These are phyloP conservation scores for Straminergon stramineum DNA, from an alignment of 225 moss, liverwort and hornwort genomes.

Conservation along the genomic window DNA sequence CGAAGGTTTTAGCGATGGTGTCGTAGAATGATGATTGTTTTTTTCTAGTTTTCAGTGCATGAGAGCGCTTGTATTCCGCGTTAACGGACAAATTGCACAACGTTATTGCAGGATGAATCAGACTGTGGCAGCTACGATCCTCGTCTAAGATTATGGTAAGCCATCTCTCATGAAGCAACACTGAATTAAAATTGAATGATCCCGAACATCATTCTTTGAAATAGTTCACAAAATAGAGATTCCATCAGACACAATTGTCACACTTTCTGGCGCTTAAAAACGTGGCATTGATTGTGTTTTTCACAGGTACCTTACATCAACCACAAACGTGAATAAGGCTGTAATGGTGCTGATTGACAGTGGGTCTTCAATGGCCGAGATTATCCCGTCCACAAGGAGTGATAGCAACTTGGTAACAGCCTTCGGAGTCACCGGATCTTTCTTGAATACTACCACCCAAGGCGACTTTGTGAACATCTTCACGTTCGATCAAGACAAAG, in stretches of 20 bases:
- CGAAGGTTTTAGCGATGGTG: neutral
- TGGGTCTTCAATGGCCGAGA: neutral
- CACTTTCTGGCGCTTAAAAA: neutral
- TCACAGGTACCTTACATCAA: neutral
- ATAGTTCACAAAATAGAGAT: neutral
- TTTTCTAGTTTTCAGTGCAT: neutral
- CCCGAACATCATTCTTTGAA: no score
- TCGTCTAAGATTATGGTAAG: neutral
- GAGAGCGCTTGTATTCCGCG: neutral
- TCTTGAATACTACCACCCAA: neutral
- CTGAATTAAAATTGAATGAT: neutral
- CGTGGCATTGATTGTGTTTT: neutral
- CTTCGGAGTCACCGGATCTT: neutral
- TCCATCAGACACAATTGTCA: neutral
- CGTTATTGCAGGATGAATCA: neutral
- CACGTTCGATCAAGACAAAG: neutral
- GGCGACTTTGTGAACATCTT: neutral
- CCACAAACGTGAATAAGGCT: neutral
- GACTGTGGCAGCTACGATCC: neutral
- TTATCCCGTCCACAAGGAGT: neutral
- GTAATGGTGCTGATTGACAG: neutral
- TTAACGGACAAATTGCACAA: neutral
- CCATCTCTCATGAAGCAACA: accelerated
- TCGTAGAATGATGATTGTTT: no score
- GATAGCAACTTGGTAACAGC: neutral